Percentiles rank a stretch among this genome's conserved stretches.
These are phyloP conservation scores for Fusarium liriodendri DNA, from an alignment of 2,329 filamentous ascomycete genomes.

Conservation along the genomic window DNA sequence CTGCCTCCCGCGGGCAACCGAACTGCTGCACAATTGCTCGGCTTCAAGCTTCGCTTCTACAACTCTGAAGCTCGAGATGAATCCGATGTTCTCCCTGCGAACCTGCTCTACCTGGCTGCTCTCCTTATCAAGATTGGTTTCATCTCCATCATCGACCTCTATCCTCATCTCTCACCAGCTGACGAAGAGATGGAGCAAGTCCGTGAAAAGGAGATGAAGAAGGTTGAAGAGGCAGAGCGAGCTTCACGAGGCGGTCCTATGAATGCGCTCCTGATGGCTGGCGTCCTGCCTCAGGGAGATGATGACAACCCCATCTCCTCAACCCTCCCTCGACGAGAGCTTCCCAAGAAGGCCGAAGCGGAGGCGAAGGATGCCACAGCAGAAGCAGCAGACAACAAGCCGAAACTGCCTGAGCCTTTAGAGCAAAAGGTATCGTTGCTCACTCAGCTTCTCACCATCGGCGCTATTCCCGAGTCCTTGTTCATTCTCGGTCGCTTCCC, in stretches of 20 bases:
- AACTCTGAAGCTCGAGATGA: conserved; percentile 81
- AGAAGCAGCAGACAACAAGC: conserved; percentile 59
- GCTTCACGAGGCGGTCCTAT: conserved; percentile 75
- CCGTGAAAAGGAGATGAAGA: conserved; percentile 75
- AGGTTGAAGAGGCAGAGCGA: conserved; percentile 82
- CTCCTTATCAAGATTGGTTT: conserved; percentile 97
- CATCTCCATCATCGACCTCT: conserved; percentile 90
- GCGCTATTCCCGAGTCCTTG: conserved; percentile 90
- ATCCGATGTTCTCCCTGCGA: conserved; percentile 85
- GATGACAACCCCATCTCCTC: conserved; percentile 75
- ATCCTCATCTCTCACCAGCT: conserved; percentile 88
- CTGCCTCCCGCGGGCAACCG: conserved; percentile 87
- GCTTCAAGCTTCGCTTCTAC: conserved; percentile 97
- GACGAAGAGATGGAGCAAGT: conserved; percentile 86
- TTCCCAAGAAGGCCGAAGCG: conserved; percentile 61
- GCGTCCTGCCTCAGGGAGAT: conserved; percentile 72
- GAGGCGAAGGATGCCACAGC: conserved; percentile 61
- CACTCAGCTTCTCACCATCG: conserved; percentile 87
- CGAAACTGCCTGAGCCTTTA: conserved; percentile 74
- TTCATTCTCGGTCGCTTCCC: conserved; percentile 93
- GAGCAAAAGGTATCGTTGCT: conserved; percentile 92
- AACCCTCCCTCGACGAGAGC: conserved; percentile 61
- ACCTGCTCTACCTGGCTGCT: conserved; percentile 90
- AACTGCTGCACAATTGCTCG: conserved; percentile 92
- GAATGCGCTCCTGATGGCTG: conserved; percentile 90